A percentile compares a stretch with the other conserved stretches of the same genome.
Evolutionary conservation across 495 filamentous ascomycete genomes (phyloP).

Genomic region (Corynascus novoguineensis): DNA sequence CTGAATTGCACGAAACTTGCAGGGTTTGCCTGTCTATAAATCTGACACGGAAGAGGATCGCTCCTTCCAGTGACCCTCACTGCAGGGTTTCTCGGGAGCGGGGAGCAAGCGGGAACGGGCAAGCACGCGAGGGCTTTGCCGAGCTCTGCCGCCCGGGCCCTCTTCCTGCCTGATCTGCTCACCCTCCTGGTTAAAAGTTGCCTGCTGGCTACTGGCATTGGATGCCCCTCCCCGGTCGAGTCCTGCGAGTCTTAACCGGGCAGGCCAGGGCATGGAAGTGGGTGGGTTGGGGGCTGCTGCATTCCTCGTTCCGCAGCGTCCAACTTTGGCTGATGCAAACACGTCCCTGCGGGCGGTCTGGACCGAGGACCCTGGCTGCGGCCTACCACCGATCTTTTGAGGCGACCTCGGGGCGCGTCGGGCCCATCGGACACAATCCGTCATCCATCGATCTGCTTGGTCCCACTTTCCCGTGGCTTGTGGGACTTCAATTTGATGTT

Average conservation of each 20-base stretch:
- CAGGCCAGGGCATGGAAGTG: no score
- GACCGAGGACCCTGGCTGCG: neutral
- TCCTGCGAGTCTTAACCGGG: neutral
- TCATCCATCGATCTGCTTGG: neutral
- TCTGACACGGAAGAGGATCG: constrained; percentile 3
- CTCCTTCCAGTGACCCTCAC: neutral
- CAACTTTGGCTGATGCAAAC: no score
- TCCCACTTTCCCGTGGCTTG: neutral
- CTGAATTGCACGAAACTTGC: neutral
- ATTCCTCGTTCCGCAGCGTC: neutral
- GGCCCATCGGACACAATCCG: constrained; percentile 5
- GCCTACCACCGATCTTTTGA: neutral
- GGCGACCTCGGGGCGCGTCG: no score
- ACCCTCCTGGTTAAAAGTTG: no score
- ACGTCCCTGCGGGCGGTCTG: no score
- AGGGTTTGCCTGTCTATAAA: constrained; percentile 6
- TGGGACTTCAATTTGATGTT: neutral
- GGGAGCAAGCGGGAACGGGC: neutral
- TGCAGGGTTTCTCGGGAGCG: neutral
- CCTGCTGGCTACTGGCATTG: neutral
- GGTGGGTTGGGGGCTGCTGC: no score
- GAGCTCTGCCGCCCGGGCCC: neutral
- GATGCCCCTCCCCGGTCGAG: neutral
- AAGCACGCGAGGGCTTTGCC: neutral
- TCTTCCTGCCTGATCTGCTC: neutral